These are phyloP conservation scores for Osmanthus fragrans DNA, from an alignment of 257 asterid species.

Conservation along the genomic window DNA sequence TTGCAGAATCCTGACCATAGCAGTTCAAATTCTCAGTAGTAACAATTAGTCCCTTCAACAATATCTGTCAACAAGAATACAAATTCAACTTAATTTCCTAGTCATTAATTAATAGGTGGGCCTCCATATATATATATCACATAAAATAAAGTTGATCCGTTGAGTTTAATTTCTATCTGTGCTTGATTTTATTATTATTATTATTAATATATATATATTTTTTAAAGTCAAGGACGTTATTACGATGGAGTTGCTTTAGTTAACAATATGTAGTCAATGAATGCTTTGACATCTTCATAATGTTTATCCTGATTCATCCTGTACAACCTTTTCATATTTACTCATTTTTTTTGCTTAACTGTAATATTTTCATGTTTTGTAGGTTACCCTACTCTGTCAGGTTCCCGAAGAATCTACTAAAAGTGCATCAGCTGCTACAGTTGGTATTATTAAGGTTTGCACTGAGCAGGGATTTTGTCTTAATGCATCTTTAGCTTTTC, in stretches of 20 bases:
- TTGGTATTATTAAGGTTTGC: slow-evolving; percentile 88
- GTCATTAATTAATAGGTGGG: background rate
- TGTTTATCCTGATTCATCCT: background rate
- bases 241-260: background rate
- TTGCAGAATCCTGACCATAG: no score
- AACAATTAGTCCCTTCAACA: no score
- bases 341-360: background rate
- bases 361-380: slow-evolving; percentile 26
- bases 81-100: no score
- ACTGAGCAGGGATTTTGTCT: slow-evolving; percentile 21
- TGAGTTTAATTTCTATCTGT: background rate
- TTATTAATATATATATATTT: no score
- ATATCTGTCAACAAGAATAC: no score
- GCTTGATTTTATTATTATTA: background rate
- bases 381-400: slow-evolving; percentile 96
- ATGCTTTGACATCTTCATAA: background rate
- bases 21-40: no score
- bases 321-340: background rate
- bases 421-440: slow-evolving; percentile 73
- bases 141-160: no score
- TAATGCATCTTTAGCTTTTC: slow-evolving; percentile 17
- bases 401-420: slow-evolving; percentile 64
- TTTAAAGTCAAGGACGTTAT: background rate
- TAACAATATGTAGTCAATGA: background rate
- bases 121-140: background rate